Conservation (phyloP, 768 basidiomycete genomes). For the Naganishia kalamii region DNA sequence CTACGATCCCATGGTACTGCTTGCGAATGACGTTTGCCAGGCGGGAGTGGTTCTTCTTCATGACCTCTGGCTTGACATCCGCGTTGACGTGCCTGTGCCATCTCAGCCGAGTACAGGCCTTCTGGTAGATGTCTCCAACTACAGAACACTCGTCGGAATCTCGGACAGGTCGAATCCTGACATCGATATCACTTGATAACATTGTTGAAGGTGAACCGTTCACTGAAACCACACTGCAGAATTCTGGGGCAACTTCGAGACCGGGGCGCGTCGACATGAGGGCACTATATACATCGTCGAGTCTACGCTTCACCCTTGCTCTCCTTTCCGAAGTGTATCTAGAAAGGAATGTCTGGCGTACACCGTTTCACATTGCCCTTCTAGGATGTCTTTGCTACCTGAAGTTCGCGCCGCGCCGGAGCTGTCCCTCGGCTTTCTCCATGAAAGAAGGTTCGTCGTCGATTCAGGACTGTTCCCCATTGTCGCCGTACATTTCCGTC, state of each 20-base stretch:
- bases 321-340: neutral
- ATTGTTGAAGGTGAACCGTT: neutral
- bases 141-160: neutral
- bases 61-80: neutral
- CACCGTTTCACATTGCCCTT: no score
- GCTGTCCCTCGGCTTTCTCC: no score
- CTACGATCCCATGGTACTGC: constrained; percentile 3
- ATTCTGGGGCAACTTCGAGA: neutral
- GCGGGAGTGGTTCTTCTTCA: neutral
- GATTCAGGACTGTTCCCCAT: no score
- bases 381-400: no score
- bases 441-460: no score
- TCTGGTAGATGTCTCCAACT: neutral
- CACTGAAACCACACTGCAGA: neutral
- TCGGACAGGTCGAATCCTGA: neutral
- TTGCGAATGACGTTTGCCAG: neutral
- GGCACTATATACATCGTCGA: no score
- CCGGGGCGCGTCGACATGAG: neutral
- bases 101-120: neutral
- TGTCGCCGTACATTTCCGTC: no score
- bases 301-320: neutral
- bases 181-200: neutral
- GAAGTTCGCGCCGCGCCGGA: no score
- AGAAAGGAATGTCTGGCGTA: neutral
- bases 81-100: neutral